A percentile compares a stretch with the other conserved stretches of the same genome.
These are phyloP conservation scores for Malania oleifera DNA, from an alignment of 164 flowering plant species.

Conservation along the genomic window DNA sequence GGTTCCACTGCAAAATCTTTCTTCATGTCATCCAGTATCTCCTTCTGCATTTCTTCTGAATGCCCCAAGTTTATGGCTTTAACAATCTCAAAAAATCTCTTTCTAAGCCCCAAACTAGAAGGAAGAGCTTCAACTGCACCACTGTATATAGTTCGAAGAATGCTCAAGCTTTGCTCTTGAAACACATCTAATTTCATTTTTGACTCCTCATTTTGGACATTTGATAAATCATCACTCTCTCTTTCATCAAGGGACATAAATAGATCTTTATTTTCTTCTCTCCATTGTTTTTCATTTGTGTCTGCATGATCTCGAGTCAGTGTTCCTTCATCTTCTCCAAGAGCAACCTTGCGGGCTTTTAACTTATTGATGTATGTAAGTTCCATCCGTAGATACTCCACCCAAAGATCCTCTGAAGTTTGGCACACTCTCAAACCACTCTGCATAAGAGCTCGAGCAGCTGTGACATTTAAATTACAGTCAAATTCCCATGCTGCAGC, in stretches of 20 bases:
- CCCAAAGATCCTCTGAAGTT: conserved; percentile 79
- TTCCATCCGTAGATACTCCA: conserved; percentile 93
- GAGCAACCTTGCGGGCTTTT: conserved; percentile 68
- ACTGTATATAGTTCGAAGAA: conserved; percentile 51
- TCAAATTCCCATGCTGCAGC: conserved; percentile 98
- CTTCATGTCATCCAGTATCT: conserved; percentile 60
- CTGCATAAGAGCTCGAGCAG: conserved; percentile 90
- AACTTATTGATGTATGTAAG: conserved; percentile 83
- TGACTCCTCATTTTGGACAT: conserved; percentile 26
- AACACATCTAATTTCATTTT: conserved; percentile 45
- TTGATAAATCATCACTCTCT: conserved; percentile 23
- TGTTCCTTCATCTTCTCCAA: conserved; percentile 68
- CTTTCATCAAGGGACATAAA: conserved; percentile 56
- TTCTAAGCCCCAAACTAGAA: conserved; percentile 51
- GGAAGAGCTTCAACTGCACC: conserved; percentile 73
- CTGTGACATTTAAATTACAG: conserved; percentile 58
- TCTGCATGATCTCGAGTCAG: conserved; percentile 26
- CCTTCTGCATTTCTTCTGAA: conserved; percentile 51
- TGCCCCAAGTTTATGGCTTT: conserved; percentile 51
- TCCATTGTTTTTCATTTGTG: conserved; percentile 58
- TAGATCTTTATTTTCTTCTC: conserved; percentile 65
- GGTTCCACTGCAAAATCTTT: conserved; percentile 66
- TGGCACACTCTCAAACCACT: conserved; percentile 81
- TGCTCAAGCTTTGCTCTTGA: conserved; percentile 45
- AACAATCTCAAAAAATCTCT: conserved; percentile 62